Conservation (phyloP, 805 yeast species). For the Brettanomyces custersianus region DNA sequence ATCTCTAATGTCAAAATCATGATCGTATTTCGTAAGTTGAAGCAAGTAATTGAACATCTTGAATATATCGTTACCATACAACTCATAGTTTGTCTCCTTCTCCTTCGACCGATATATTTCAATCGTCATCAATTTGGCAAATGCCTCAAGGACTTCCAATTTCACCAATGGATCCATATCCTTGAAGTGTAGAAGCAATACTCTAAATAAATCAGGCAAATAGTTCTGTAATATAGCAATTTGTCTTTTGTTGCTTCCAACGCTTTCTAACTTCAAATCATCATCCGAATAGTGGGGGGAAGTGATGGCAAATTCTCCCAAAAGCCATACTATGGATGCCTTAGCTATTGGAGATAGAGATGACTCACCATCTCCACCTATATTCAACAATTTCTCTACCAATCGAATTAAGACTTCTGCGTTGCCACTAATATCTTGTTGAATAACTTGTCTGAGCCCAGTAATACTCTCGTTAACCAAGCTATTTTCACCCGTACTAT, state of each 20-base stretch:
- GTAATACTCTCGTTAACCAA: conserved; percentile 59
- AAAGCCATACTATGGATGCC: conserved; percentile 82
- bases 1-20: conserved; percentile 71
- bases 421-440: conserved; percentile 46
- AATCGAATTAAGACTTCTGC: conserved; percentile 47
- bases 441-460: conserved; percentile 65
- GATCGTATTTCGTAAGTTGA: conserved; percentile 64
- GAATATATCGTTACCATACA: conserved; percentile 27
- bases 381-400: conserved; percentile 17
- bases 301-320: conserved; percentile 63
- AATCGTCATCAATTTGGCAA: conserved; percentile 62
- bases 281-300: conserved; percentile 2
- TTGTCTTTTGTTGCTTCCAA: neutral
- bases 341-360: conserved; percentile 37
- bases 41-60: conserved; percentile 55
- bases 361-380: neutral
- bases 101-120: conserved; percentile 36
- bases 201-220: conserved; percentile 71
- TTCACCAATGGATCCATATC: conserved; percentile 49
- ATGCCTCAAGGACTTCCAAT: conserved; percentile 59
- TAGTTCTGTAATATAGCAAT: conserved; percentile 20
- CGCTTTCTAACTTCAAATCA: neutral
- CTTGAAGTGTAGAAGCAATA: conserved; percentile 43
- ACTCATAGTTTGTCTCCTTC: conserved; percentile 21
- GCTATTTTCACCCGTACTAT: conserved; percentile 15